Evolutionary conservation across 495 filamentous ascomycete genomes (phyloP), one percentile per base, ranked within the genome.

Genomic region (Penicillium odoratum): DNA sequence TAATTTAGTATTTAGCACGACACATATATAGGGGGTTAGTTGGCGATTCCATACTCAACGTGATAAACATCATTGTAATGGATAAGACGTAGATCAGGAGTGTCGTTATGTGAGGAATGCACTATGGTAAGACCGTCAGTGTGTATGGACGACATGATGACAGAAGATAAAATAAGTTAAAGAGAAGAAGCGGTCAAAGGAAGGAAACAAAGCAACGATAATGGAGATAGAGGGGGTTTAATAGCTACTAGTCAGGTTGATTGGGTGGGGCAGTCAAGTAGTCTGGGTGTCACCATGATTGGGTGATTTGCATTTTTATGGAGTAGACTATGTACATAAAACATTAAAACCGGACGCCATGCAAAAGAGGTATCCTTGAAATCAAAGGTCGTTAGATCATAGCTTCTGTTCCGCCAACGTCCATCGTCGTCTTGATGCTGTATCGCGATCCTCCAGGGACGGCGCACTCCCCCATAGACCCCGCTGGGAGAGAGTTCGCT

Each of bases 61-160:
- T 97, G 92, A 71, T 96, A 97, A 51, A 89, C 90, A 71, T 97
- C 92, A 72, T 97, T 97, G 77, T 86, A 97, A 76, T 97, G 92
- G 48, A 96, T 74, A 30, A 97, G 68, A 29, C 92, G 84, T 28
- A 96, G 75, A 71, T 89, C 88, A 16, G 90, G 90, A 29, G 82
- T 68, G 18, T 78, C 78, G 15, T 69, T 21, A 21, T 21, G 21
- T 21, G 21, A 21, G 21, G 21, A 21, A 21, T 21, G 21, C 21
- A 21, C 21, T 21, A 21, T 21, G 21, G 21, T 73, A 9, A 71
- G 57, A 46, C 76, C 76, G 61, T 74, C 72, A 13, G 57, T 62
- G 21, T 71, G 64, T 16, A 73, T 46, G 18, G 48, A 45, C 48
- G 68, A 64, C 73, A 75, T 77, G 33, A 36, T 36, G 33, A 11